Conservation (phyloP, 768 basidiomycete genomes). For the Nidularia pulvinata region DNA sequence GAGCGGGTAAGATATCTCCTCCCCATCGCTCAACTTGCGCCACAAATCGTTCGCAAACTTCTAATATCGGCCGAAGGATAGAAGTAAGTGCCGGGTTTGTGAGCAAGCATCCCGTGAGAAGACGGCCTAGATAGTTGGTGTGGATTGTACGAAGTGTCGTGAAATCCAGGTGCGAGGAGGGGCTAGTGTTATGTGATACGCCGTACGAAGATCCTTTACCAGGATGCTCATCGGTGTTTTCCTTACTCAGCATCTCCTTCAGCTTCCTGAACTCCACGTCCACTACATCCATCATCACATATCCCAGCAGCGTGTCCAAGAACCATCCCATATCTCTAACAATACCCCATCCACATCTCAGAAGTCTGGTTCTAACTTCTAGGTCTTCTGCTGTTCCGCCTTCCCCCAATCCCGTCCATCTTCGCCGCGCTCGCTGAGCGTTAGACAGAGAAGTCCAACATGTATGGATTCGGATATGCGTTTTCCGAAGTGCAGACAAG, state of each 20-base stretch:
- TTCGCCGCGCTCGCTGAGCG: conserved; percentile 77
- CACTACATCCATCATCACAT: conserved; percentile 90
- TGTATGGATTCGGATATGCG: conserved; percentile 75
- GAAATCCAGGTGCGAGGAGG: conserved; percentile 68
- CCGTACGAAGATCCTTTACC: conserved; percentile 3
- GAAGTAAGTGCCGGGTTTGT: conserved; percentile 62
- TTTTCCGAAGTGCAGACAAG: conserved; percentile 81
- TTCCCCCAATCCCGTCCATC: conserved; percentile 88
- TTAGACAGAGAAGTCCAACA: conserved; percentile 90
- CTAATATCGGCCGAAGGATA: conserved; percentile 71
- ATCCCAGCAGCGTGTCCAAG: conserved; percentile 78
- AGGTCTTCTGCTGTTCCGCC: conserved; percentile 80
- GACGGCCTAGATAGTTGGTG: conserved; percentile 74
- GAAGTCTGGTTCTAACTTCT: conserved; percentile 58
- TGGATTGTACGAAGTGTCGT: conserved; percentile 85
- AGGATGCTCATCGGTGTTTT: conserved; percentile 11
- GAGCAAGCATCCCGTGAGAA: conserved; percentile 80
- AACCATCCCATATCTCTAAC: conserved; percentile 93
- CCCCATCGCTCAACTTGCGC: conserved; percentile 92
- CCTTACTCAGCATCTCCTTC: conserved; percentile 52
- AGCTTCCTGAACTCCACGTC: conserved; percentile 80
- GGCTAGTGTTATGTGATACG: conserved; percentile 2
- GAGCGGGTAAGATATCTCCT: conserved; percentile 83
- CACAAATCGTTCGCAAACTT: conserved; percentile 85
- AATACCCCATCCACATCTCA: conserved; percentile 85